Evolutionary conservation across 345 rosid species (phyloP), one percentile per base, ranked within the genome.

Genomic region (Punica granatum): DNA sequence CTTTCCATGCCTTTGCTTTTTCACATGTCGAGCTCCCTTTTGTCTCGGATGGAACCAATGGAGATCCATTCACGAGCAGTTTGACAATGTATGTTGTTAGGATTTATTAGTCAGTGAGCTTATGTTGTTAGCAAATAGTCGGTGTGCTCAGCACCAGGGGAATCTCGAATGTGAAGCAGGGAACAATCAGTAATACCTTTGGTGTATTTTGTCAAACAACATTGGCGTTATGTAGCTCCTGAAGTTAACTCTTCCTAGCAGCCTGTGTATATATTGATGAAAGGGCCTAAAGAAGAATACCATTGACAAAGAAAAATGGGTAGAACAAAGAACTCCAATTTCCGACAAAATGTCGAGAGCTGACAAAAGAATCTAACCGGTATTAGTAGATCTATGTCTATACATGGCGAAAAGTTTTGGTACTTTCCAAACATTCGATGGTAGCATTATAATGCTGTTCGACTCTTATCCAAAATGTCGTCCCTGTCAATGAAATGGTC

Each of bases 401-500:
- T 56, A 14, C 61, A 44, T 26, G 61, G 31, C 26, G 33, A 14
- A 30, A 6, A 26, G 31, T 8, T 53, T 9, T 30, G 13, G 8
- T 53, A 54, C 13, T 11, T 56, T 63, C 26, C 42, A 7, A 53
- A 10, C n/a, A 53, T 62, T 36, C 6, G 23, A n/a, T n/a, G n/a
- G n/a, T n/a, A n/a, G n/a, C n/a, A n/a, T 42, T 42, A 69, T 37
- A 69, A 54, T 31, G 34, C 67, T 3, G 56, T 44, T 44, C 65
- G 72, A 41, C 68, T 74, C 49, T 74, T 70, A 67, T 69, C 70
- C 69, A 82, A 68, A 64, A 88, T 70, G 75, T 89, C 98, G 69
- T 90, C 91, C 69, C 87, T 84, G 66, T 90, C 95, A 35, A 92
- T 84, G 71, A 90, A 92, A 62, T 96, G 84, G 32, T 88, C 89